Conservation (phyloP, 2,329 filamentous ascomycete species). For the Periconia digitata region DNA sequence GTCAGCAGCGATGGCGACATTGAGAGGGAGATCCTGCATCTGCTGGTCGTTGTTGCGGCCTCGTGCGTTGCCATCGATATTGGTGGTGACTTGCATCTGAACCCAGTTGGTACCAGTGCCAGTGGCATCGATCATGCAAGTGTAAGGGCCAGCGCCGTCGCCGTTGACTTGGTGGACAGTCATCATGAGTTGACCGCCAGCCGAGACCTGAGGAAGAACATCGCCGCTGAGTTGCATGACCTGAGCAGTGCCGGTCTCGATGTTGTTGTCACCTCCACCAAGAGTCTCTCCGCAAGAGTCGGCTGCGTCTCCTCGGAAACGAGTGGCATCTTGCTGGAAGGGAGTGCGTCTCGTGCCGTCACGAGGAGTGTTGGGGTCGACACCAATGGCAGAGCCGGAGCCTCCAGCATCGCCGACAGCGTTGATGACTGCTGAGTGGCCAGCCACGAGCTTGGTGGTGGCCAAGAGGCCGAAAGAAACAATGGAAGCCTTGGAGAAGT, state of each 20-base stretch:
- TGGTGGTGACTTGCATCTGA: constrained; percentile 57
- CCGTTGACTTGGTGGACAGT: constrained; percentile 69
- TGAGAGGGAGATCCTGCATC: constrained; percentile 50
- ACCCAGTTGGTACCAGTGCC: constrained; percentile 58
- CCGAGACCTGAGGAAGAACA: constrained; percentile 60
- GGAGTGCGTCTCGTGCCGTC: constrained; percentile 62
- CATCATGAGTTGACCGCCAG: constrained; percentile 61
- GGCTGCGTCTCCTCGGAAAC: constrained; percentile 58
- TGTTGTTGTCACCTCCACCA: constrained; percentile 56
- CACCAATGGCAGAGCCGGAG: constrained; percentile 53
- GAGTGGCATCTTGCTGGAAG: constrained; percentile 66
- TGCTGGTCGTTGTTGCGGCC: constrained; percentile 44
- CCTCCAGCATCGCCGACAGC: constrained; percentile 62
- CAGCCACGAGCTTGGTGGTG: constrained; percentile 58
- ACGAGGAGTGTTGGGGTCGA: constrained; percentile 61
- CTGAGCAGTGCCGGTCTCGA: constrained; percentile 58
- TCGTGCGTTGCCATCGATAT: constrained; percentile 55
- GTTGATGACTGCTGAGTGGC: constrained; percentile 62
- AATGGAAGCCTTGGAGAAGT: constrained; percentile 43
- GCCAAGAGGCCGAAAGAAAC: constrained; percentile 55
- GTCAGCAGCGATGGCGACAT: constrained; percentile 57
- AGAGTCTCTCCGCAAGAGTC: constrained; percentile 62
- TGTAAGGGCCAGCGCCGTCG: constrained; percentile 67
- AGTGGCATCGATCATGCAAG: constrained; percentile 65
- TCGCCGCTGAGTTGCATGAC: constrained; percentile 62